Conservation (phyloP, 129 eudicot species). For the sunflower (Helianthus annuus) region DNA sequence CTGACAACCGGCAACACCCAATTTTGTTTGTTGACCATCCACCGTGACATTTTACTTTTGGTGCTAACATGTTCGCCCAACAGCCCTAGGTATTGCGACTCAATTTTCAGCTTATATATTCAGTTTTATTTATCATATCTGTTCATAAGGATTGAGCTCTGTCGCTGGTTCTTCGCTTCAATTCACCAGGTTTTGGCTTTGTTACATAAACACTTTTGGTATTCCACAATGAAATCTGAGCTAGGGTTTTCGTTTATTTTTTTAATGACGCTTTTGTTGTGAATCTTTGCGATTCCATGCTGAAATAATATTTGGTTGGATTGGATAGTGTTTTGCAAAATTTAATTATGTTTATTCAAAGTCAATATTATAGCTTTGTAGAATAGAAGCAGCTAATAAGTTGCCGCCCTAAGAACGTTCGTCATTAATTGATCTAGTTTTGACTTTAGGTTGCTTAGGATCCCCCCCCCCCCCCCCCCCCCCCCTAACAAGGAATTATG, state of each 20-base stretch:
- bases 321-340: neutral
- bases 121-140: too few species aligned
- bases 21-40: neutral
- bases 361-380: neutral
- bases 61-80: too few species aligned
- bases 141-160: too few species aligned
- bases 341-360: too few species aligned
- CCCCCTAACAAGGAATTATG: too few species aligned
- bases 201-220: too few species aligned
- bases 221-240: too few species aligned
- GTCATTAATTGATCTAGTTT: neutral
- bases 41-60: neutral
- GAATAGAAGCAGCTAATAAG: neutral
- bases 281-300: neutral
- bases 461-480: neutral
- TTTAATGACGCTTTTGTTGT: neutral
- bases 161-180: too few species aligned
- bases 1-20: slow-evolving; percentile 30
- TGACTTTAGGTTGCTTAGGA: neutral
- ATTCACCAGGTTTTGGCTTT: too few species aligned
- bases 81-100: neutral
- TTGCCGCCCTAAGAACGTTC: neutral
- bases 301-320: neutral
- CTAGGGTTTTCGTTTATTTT: neutral
- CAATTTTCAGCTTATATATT: slow-evolving; percentile 5